Base-by-base conservation (phyloP, 2,329 filamentous ascomycete species). In the Aureobasidium pullulans region DNA sequence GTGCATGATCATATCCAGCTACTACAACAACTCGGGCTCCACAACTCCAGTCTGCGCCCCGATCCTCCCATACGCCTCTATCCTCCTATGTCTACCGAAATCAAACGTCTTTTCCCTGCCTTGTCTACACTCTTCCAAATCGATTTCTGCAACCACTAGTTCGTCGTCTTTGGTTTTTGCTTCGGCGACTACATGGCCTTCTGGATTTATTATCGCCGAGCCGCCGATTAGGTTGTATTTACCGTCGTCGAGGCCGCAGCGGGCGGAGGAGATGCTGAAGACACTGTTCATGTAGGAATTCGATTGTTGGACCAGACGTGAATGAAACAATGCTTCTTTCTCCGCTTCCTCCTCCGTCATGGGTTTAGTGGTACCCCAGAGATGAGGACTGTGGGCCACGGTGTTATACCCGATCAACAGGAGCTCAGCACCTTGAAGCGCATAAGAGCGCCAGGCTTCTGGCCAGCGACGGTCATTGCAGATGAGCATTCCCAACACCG, bases 381-480 rank as follows among this genome's bases (percentile, higher is more conserved):
- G 70, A 60, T 77, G 73, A 19, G 77, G 76, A 40, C 78, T 78
- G 63, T 74, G 80, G 0, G 74, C 73, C 6, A 64, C 67, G 2
- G 79, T 81, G 66, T 81, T 81, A 66, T 80, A 81, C 1, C 79
- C 79, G 50, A 77, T 78, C 58, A 75, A 67, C 4, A 78, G 66
- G 7, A 81, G 63, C 66, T 81, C 78, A 2, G 75, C 74, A 6
- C 79, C 79, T 64, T 81, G 78, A 6, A 82, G 69, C 0, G 79
- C 78, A 63, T 81, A 78, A 16, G 72, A 71, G 36, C 80, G 69
- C 79, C 80, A 83, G 0, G 74, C 76, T 64, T 82, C 80, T 1
- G 77, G 72, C 80, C 80, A 82, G 7, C 80, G 72, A 4, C 79
- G 69, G 66, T 82, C 80, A 63, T 82, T 83, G 69, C 80, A 82